phyloP scores from a whole-genome alignment of 1,284 basidiomycete species.

The Cryptococcus sp. region DNA sequence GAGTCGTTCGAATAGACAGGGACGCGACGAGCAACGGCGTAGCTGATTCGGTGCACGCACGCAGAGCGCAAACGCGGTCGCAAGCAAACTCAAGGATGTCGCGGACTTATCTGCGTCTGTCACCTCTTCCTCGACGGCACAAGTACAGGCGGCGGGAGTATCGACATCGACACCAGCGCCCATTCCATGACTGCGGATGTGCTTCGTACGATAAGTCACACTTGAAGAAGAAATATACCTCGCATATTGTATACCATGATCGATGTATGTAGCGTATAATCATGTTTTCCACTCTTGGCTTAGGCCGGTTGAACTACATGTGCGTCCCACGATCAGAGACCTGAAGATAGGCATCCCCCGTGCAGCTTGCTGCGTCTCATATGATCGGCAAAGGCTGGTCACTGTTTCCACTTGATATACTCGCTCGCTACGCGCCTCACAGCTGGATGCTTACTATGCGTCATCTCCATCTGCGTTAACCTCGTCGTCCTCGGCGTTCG shows the following conservation, averaged over 20 bases:
- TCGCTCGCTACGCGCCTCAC: too few species aligned
- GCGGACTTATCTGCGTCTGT: constrained; percentile 9
- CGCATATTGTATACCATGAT: background rate
- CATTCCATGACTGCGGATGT: background rate
- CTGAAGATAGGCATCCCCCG: too few species aligned
- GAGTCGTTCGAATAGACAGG: background rate
- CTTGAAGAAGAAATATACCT: background rate
- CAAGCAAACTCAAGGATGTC: constrained; percentile 31
- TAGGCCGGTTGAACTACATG: too few species aligned
- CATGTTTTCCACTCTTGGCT: too few species aligned
- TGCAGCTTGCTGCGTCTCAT: too few species aligned
- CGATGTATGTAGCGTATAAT: too few species aligned
- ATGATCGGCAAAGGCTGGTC: too few species aligned
- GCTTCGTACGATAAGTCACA: background rate
- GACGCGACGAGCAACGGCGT: too few species aligned
- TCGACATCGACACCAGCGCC: background rate
- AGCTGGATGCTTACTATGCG: too few species aligned
- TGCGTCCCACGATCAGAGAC: too few species aligned
- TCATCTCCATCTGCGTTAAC: constrained; percentile 5
- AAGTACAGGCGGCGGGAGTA: background rate
- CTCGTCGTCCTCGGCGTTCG: constrained; percentile 36
- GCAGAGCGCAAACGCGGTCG: constrained; percentile 30
- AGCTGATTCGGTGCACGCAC: constrained; percentile 5
- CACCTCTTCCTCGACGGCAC: background rate
- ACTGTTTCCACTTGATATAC: too few species aligned